A percentile compares a stretch with the other conserved stretches of the same genome.
Conservation (phyloP, 352 stramenopile genomes). For the Globisporangium megalacanthum region DNA sequence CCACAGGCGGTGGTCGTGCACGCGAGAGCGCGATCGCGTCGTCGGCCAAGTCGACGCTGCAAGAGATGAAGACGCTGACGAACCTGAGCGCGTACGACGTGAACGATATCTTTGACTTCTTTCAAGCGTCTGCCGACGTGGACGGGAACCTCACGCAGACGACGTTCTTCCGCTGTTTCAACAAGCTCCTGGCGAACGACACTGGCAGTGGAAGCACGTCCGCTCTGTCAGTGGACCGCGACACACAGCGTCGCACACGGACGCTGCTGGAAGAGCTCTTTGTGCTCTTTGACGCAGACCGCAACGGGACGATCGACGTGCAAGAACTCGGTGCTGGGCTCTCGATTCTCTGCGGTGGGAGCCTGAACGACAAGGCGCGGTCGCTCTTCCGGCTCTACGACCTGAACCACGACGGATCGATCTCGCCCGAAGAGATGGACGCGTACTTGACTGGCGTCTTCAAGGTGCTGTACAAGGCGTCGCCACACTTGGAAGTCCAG, state of each 20-base stretch:
- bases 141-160: slow-evolving; percentile 56
- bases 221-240: slow-evolving; percentile 14
- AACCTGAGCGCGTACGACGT: slow-evolving; percentile 78
- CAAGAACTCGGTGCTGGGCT: slow-evolving; percentile 81
- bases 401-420: slow-evolving; percentile 72
- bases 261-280: slow-evolving; percentile 70
- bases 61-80: slow-evolving; percentile 75
- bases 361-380: slow-evolving; percentile 55
- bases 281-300: slow-evolving; percentile 75
- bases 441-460: slow-evolving; percentile 81
- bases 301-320: slow-evolving; percentile 78
- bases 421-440: slow-evolving; percentile 80
- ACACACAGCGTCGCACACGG: slow-evolving; percentile 36
- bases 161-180: slow-evolving; percentile 81
- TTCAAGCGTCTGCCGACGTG: slow-evolving; percentile 57
- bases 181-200: slow-evolving; percentile 64
- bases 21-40: not conserved
- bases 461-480: slow-evolving; percentile 84
- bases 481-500: slow-evolving; percentile 44
- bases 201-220: not conserved
- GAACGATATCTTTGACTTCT: slow-evolving; percentile 87
- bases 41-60: slow-evolving; percentile 31
- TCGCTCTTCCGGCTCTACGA: slow-evolving; percentile 85
- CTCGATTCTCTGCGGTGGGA: slow-evolving; percentile 84
- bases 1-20: not conserved